Evolutionary conservation across 352 stramenopile species (phyloP).

Genomic region (Pythium plurisporium): DNA sequence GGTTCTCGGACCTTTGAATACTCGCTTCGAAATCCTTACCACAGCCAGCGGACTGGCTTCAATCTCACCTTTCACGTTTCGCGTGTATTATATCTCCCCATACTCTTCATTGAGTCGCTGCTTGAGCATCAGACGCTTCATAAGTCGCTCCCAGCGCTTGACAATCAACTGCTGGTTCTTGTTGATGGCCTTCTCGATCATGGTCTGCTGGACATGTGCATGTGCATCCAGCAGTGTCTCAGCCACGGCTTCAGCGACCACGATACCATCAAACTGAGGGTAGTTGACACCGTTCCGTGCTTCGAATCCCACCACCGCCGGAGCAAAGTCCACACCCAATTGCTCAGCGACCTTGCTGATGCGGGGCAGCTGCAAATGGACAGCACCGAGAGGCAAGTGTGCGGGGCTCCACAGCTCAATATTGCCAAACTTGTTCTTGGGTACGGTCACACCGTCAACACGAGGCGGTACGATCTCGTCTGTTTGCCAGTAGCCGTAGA

Average conservation of each 20-base stretch:
- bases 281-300: constrained; percentile 50
- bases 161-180: constrained; percentile 55
- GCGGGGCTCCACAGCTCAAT: constrained; percentile 80
- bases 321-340: constrained; percentile 75
- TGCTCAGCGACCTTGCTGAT: constrained; percentile 61
- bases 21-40: too few species aligned
- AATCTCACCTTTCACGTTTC: too few species aligned
- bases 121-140: constrained; percentile 59
- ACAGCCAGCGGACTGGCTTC: too few species aligned
- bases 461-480: constrained; percentile 37
- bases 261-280: constrained; percentile 70
- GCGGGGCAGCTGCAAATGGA: constrained; percentile 59
- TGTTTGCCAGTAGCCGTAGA: constrained; percentile 85
- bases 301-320: constrained; percentile 81
- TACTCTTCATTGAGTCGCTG: constrained; percentile 78
- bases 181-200: constrained; percentile 67
- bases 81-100: constrained; percentile 34
- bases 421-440: constrained; percentile 86
- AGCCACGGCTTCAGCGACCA: constrained; percentile 43
- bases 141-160: constrained; percentile 63
- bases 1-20: too few species aligned
- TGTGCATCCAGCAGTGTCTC: constrained; percentile 66
- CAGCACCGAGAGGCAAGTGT: constrained; percentile 48
- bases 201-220: constrained; percentile 49
- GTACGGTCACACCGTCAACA: constrained; percentile 58